Conservation (phyloP, 1,284 basidiomycete genomes). For the Chiua sp. region DNA sequence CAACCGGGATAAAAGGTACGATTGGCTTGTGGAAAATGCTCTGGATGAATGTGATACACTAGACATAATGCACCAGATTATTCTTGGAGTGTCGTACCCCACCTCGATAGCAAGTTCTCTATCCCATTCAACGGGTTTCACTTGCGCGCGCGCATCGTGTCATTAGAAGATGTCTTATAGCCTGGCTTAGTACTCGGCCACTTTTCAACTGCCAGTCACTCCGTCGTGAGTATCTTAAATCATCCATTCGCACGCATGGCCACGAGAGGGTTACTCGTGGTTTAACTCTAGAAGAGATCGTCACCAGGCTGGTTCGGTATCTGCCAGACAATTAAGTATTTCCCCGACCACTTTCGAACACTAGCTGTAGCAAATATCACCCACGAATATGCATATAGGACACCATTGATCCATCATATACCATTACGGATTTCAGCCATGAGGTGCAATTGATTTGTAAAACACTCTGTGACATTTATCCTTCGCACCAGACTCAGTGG, state of each 20-base stretch:
- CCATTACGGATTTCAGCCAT: too few species aligned
- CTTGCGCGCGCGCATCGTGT: too few species aligned
- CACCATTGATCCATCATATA: too few species aligned
- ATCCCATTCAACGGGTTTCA: too few species aligned
- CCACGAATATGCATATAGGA: too few species aligned
- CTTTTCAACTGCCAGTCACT: neutral
- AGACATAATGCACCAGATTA: neutral
- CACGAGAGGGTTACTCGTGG: neutral
- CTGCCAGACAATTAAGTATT: neutral
- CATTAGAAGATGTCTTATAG: too few species aligned
- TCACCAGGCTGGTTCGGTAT: neutral
- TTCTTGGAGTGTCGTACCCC: neutral
- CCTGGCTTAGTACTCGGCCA: neutral
- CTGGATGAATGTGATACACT: conserved; percentile 14
- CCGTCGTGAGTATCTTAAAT: neutral
- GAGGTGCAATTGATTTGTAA: too few species aligned
- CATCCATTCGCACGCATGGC: neutral
- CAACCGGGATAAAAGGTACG: conserved; percentile 13
- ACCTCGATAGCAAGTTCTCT: too few species aligned
- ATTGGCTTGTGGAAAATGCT: conserved; percentile 7
- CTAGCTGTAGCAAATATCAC: too few species aligned
- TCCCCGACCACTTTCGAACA: too few species aligned
- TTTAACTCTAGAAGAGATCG: neutral
- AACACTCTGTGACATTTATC: too few species aligned
- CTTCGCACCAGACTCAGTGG: too few species aligned